Evolutionary conservation across 345 rosid genomes (phyloP).

Genomic region (Brassica rapa): DNA sequence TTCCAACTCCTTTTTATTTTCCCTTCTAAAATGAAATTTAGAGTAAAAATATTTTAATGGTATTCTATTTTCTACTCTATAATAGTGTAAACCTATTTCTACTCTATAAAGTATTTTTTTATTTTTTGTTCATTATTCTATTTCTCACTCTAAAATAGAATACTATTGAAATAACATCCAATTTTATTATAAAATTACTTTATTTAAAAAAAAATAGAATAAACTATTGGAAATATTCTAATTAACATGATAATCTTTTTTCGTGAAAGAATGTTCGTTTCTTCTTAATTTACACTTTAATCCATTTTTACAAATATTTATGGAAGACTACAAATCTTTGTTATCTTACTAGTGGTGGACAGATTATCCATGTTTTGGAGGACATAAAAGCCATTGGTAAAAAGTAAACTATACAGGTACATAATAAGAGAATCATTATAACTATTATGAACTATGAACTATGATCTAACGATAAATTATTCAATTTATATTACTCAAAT

Average conservation of each 20-base stretch:
- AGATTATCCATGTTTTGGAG: not conserved
- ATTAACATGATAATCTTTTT: not conserved
- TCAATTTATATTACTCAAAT: not conserved
- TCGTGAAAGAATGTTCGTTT: conserved; percentile 13
- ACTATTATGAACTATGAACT: not conserved
- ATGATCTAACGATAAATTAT: not conserved
- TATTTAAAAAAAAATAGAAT: too few relatives aligned
- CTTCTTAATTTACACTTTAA: not conserved
- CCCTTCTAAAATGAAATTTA: too few relatives aligned
- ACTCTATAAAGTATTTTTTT: too few relatives aligned
- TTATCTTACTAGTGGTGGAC: not conserved
- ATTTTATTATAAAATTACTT: too few relatives aligned
- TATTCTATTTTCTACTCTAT: too few relatives aligned
- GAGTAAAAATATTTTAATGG: too few relatives aligned
- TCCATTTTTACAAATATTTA: not conserved
- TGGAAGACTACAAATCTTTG: not conserved
- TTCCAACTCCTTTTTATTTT: too few relatives aligned
- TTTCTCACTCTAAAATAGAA: too few relatives aligned
- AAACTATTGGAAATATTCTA: too few relatives aligned
- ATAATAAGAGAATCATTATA: not conserved
- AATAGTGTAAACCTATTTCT: too few relatives aligned
- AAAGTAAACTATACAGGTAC: not conserved
- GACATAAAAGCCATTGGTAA: not conserved
- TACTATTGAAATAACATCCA: too few relatives aligned
- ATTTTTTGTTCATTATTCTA: too few relatives aligned